phyloP scores from a whole-genome alignment of 2,329 filamentous ascomycete species.

The Colletotrichum sp. region DNA sequence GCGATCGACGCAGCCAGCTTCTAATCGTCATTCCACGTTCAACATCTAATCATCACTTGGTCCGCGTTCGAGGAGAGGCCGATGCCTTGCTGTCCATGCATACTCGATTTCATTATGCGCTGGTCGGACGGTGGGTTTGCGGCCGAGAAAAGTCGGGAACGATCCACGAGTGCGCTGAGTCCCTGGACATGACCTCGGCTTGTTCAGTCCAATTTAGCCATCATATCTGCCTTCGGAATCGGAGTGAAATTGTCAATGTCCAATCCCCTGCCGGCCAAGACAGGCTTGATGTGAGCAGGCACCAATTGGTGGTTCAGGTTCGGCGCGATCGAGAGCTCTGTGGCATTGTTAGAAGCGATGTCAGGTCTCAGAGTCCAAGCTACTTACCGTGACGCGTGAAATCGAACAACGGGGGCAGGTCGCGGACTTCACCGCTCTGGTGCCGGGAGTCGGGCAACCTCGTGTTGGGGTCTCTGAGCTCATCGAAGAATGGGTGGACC shows the following conservation, averaged over 20 bases:
- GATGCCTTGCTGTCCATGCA: conserved; percentile 22
- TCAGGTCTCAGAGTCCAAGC: neutral
- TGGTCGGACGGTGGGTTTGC: conserved; percentile 20
- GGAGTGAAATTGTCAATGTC: conserved; percentile 95
- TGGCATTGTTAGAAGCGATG: neutral
- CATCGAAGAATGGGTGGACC: conserved; percentile 98
- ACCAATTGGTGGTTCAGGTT: conserved; percentile 88
- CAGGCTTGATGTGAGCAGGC: conserved; percentile 78
- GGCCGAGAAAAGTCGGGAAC: conserved; percentile 14
- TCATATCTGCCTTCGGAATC: conserved; percentile 93
- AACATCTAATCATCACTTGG: conserved; percentile 19
- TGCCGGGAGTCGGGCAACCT: conserved; percentile 94
- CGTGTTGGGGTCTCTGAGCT: conserved; percentile 89
- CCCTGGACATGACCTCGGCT: conserved; percentile 35
- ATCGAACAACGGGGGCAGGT: conserved; percentile 88
- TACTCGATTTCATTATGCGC: conserved; percentile 33
- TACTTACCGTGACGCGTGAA: conserved; percentile 90
- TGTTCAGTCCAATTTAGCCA: conserved; percentile 91
- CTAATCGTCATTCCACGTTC: conserved; percentile 25
- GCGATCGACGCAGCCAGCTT: conserved; percentile 18
- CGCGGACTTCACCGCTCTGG: conserved; percentile 77
- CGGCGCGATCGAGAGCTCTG: conserved; percentile 96
- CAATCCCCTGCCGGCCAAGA: conserved; percentile 77
- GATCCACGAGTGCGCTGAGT: conserved; percentile 23
- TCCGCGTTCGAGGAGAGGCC: conserved; percentile 2